Conservation (phyloP, 129 eudicot genomes). For the Glebionis coronaria region DNA sequence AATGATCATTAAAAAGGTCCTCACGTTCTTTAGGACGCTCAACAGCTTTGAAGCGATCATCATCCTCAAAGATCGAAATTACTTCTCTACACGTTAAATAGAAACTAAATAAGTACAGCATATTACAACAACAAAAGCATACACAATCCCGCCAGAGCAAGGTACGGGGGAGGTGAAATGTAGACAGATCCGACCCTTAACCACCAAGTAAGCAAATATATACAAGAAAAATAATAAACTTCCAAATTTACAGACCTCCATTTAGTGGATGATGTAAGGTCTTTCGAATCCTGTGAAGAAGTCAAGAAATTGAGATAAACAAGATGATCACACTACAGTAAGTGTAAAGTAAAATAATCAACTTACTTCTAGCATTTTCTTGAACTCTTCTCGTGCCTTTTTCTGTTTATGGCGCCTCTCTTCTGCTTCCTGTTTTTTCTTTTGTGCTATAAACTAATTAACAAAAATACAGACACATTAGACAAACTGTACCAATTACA, state of each 20-base stretch:
- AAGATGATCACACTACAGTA: not conserved
- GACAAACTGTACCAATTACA: slow-evolving; percentile 16
- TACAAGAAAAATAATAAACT: slow-evolving; percentile 2
- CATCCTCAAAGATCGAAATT: slow-evolving; percentile 62
- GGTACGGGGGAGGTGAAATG: too few species aligned
- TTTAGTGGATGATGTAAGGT: slow-evolving; percentile 64
- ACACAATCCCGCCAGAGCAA: too few species aligned
- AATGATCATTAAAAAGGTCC: slow-evolving; percentile 70
- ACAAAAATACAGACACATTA: slow-evolving; percentile 15
- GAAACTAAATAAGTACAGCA: slow-evolving; percentile 16
- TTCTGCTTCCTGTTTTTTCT: slow-evolving; percentile 86
- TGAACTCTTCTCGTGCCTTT: slow-evolving; percentile 78
- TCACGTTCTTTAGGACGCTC: slow-evolving; percentile 85
- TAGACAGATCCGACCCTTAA: too few species aligned
- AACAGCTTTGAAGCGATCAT: slow-evolving; percentile 83
- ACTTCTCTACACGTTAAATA: slow-evolving; percentile 57
- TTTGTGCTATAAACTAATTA: slow-evolving; percentile 67
- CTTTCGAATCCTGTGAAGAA: slow-evolving; percentile 62
- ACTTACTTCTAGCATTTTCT: slow-evolving; percentile 75
- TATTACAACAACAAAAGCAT: too few species aligned
- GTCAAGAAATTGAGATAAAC: slow-evolving; percentile 11
- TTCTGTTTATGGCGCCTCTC: slow-evolving; percentile 74
- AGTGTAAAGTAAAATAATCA: not conserved
- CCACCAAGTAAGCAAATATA: not conserved
- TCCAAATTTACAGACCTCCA: slow-evolving; percentile 62